phyloP scores from a whole-genome alignment of 2,329 filamentous ascomycete genomes.

The Malbranchea cinnamomea region DNA sequence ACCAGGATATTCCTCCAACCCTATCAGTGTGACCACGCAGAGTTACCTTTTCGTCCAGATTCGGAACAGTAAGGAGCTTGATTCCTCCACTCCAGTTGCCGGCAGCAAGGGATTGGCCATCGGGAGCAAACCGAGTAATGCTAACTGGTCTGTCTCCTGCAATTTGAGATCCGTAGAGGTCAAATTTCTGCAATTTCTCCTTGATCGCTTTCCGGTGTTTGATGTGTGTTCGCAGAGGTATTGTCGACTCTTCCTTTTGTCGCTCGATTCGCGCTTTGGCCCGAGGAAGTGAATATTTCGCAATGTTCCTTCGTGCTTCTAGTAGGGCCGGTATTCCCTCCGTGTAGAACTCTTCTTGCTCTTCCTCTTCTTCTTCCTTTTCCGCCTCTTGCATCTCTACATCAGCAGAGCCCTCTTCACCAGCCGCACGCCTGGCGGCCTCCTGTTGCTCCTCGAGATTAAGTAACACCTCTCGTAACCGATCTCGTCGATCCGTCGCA shows the following conservation, averaged over 20 bases:
- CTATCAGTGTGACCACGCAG: conserved; percentile 77
- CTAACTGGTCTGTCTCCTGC: conserved; percentile 82
- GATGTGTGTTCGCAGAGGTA: conserved; percentile 77
- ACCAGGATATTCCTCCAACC: conserved; percentile 83
- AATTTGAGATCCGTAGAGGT: conserved; percentile 86
- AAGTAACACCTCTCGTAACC: conserved; percentile 66
- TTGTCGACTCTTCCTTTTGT: conserved; percentile 66
- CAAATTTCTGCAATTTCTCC: conserved; percentile 65
- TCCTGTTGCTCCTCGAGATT: conserved; percentile 51
- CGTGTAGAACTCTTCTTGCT: conserved; percentile 87
- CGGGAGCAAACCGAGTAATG: conserved; percentile 80
- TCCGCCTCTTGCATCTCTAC: conserved; percentile 38
- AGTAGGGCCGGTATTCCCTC: conserved; percentile 61
- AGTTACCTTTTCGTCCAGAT: conserved; percentile 58
- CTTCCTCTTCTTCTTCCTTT: conserved; percentile 46
- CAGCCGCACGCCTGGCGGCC: conserved; percentile 28
- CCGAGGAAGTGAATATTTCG: conserved; percentile 66
- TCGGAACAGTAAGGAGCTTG: conserved; percentile 71
- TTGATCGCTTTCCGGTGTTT: conserved; percentile 84
- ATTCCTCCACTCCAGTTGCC: conserved; percentile 90
- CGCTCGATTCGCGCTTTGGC: conserved; percentile 62
- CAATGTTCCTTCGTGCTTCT: conserved; percentile 62
- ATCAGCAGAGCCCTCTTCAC: conserved; percentile 40
- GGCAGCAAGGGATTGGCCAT: conserved; percentile 67
- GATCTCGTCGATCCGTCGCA: conserved; percentile 68